Percentiles rank a stretch among this genome's conserved stretches.
Conservation (phyloP, 2,329 filamentous ascomycete species). For the Stachybotrys elegans region DNA sequence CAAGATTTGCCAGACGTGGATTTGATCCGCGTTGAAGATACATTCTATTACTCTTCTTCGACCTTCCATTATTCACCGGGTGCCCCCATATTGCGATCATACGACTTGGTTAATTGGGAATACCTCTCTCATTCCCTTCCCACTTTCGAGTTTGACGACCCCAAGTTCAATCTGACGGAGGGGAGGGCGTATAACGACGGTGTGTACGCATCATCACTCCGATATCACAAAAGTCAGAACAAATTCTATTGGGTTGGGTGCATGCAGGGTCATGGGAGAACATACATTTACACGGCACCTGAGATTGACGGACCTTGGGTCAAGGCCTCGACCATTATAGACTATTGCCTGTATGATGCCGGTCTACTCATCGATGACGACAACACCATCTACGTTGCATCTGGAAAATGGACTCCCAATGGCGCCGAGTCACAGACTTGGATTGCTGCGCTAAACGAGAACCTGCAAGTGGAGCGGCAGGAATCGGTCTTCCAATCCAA, state of each 20-base stretch:
- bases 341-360: slow-evolving; percentile 39
- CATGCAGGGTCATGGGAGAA: slow-evolving; percentile 7
- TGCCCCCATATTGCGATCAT: slow-evolving; percentile 48
- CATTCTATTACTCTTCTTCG: slow-evolving; percentile 49
- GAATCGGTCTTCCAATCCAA: too few species aligned
- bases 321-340: slow-evolving; percentile 1
- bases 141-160: slow-evolving; percentile 33
- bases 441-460: too few species aligned
- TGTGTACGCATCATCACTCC: slow-evolving; percentile 47
- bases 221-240: slow-evolving; percentile 9
- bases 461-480: too few species aligned
- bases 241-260: slow-evolving; percentile 11
- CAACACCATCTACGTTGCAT: slow-evolving; percentile 54
- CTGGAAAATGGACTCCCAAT: too few species aligned
- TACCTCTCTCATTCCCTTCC: slow-evolving; percentile 34
- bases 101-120: slow-evolving; percentile 48
- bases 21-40: slow-evolving; percentile 40
- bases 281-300: slow-evolving; percentile 8
- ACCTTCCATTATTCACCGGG: slow-evolving; percentile 51
- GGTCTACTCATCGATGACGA: slow-evolving; percentile 55
- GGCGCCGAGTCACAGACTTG: too few species aligned
- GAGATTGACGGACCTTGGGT: too few species aligned
- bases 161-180: slow-evolving; percentile 39
- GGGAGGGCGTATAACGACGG: slow-evolving; percentile 42
- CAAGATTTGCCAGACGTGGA: slow-evolving; percentile 50